Conservation (phyloP, 108 stramenopile species). For the Cyclotella baltica region DNA sequence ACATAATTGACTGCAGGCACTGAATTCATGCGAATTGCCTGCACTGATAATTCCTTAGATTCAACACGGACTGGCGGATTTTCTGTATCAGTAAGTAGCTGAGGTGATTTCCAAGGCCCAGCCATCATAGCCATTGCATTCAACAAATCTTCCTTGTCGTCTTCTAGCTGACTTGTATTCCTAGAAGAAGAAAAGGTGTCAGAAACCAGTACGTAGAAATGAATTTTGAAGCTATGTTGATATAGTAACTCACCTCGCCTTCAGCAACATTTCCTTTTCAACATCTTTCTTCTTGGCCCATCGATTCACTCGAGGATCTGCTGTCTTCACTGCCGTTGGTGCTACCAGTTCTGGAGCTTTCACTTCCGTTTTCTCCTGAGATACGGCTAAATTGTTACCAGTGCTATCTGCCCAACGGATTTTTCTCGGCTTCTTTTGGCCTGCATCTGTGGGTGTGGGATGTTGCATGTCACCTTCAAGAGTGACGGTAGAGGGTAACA, state of each 20-base stretch:
- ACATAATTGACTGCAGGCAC: constrained; percentile 54
- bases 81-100: constrained; percentile 51
- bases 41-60: constrained; percentile 69
- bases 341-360: constrained; percentile 12
- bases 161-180: constrained; percentile 63
- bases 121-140: constrained; percentile 62
- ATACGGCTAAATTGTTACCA: constrained; percentile 62
- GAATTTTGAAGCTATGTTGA: background rate
- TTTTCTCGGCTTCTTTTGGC: constrained; percentile 51
- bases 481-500: constrained; percentile 16
- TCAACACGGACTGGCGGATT: constrained; percentile 65
- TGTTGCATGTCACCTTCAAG: background rate
- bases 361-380: constrained; percentile 43
- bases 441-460: background rate
- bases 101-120: constrained; percentile 56
- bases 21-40: constrained; percentile 66
- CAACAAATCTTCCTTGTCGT: constrained; percentile 59
- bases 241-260: constrained; percentile 69
- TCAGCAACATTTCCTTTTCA: constrained; percentile 81
- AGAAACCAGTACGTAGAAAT: background rate
- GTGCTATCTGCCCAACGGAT: constrained; percentile 86
- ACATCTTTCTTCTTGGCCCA: constrained; percentile 78
- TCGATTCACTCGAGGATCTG: constrained; percentile 36
- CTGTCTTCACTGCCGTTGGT: background rate
- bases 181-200: constrained; percentile 33